Conservation (phyloP, 768 basidiomycete genomes). For the Rhizopogon salebrosus region DNA sequence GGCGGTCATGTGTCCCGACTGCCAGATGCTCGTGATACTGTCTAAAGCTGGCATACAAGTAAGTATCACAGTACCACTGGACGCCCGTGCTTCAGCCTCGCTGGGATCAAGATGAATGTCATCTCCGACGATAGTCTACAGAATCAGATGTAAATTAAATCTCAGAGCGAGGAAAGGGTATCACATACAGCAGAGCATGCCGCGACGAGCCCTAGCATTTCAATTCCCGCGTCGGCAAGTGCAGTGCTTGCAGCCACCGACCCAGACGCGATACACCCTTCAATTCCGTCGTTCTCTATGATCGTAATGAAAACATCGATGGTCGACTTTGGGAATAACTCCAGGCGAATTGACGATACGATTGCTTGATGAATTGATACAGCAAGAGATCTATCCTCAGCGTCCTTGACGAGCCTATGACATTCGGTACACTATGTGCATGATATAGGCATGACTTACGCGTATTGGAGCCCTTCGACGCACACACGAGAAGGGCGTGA, state of each 20-base stretch:
- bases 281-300: conserved; percentile 89
- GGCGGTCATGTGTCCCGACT: conserved; percentile 62
- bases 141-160: conserved; percentile 6
- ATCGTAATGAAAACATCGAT: conserved; percentile 89
- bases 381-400: conserved; percentile 85
- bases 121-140: conserved; percentile 49
- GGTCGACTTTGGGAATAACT: conserved; percentile 89
- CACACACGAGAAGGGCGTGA: conserved; percentile 86
- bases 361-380: conserved; percentile 84
- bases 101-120: conserved; percentile 81
- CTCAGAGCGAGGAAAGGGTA: background rate
- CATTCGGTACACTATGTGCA: conserved; percentile 4
- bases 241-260: conserved; percentile 86
- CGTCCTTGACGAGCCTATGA: conserved; percentile 56
- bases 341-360: conserved; percentile 76
- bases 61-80: conserved; percentile 67
- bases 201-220: conserved; percentile 82
- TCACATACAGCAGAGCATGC: conserved; percentile 72
- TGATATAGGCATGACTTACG: conserved; percentile 40
- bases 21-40: conserved; percentile 81
- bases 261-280: conserved; percentile 83
- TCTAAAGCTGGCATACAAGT: conserved; percentile 87
- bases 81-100: conserved; percentile 52
- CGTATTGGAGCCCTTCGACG: conserved; percentile 78
- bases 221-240: conserved; percentile 88